Evolutionary conservation across 2,329 filamentous ascomycete species (phyloP).

Genomic region (Penicillium thymicola): DNA sequence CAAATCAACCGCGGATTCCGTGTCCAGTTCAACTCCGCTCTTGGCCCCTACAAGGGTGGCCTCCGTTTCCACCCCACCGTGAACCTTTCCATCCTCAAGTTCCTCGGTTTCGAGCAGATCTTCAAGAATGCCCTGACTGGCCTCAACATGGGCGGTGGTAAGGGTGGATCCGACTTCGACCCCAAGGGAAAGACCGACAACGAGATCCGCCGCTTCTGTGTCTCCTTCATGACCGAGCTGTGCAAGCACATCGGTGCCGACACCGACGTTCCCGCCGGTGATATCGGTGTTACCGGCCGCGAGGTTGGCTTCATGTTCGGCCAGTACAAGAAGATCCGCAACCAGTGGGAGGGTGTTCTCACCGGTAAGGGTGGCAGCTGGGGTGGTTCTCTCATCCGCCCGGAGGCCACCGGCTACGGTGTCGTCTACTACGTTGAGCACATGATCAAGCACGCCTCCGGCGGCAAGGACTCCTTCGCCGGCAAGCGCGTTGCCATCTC

Average conservation of each 20-base stretch:
- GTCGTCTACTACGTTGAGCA: slow-evolving; percentile 94
- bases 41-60: slow-evolving; percentile 97
- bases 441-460: slow-evolving; percentile 84
- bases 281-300: slow-evolving; percentile 88
- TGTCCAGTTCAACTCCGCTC: slow-evolving; percentile 97
- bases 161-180: slow-evolving; percentile 97
- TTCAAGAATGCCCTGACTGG: slow-evolving; percentile 99
- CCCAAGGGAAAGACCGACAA: slow-evolving; percentile 97
- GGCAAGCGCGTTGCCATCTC: slow-evolving; percentile 96
- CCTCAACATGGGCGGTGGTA: slow-evolving; percentile 92
- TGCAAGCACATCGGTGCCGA: slow-evolving; percentile 94
- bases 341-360: slow-evolving; percentile 92
- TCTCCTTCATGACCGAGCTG: slow-evolving; percentile 92
- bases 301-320: slow-evolving; percentile 96
- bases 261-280: slow-evolving; percentile 93
- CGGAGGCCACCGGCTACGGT: slow-evolving; percentile 95
- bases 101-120: slow-evolving; percentile 98
- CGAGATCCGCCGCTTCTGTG: slow-evolving; percentile 97
- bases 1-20: slow-evolving; percentile 94
- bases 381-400: slow-evolving; percentile 91
- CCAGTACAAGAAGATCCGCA: slow-evolving; percentile 81
- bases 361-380: slow-evolving; percentile 92
- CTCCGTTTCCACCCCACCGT: slow-evolving; percentile 80
- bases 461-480: slow-evolving; percentile 75
- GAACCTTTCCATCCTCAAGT: slow-evolving; percentile 75